Conservation (phyloP, 2,329 filamentous ascomycete species). For the Diaporthe citrichinensis region DNA sequence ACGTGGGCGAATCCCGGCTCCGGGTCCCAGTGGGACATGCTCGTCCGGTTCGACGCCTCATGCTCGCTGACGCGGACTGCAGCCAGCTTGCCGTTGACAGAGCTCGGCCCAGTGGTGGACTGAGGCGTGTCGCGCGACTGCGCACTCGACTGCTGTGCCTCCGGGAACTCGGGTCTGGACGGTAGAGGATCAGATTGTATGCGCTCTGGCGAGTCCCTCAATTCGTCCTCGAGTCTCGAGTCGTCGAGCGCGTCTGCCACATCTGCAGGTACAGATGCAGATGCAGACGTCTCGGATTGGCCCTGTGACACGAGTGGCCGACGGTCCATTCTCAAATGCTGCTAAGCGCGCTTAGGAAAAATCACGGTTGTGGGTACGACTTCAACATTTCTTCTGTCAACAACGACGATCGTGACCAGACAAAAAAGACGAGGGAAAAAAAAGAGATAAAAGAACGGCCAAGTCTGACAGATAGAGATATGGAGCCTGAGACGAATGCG, state of each 20-base stretch:
- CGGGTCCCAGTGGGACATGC: conserved; percentile 50
- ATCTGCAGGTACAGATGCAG: conserved; percentile 26
- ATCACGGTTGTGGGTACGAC: not conserved
- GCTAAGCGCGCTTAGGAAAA: conserved; percentile 15
- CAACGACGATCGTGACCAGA: not conserved
- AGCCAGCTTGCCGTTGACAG: conserved; percentile 25
- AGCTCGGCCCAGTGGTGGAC: conserved; percentile 14
- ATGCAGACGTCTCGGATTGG: conserved; percentile 23
- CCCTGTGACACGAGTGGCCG: conserved; percentile 14
- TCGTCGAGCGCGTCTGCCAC: conserved; percentile 33
- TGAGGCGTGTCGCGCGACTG: conserved; percentile 11
- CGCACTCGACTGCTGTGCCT: not conserved
- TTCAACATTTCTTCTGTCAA: conserved; percentile 21
- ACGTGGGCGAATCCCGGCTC: conserved; percentile 58
- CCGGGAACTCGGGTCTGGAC: conserved; percentile 12
- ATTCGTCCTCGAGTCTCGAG: conserved; percentile 30
- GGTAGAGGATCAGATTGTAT: conserved; percentile 35
- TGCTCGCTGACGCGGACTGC: conserved; percentile 41
- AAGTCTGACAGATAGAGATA: not conserved
- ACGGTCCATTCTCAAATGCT: conserved; percentile 34
- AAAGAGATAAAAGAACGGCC: not conserved
- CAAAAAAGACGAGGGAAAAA: not conserved
- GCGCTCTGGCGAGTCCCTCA: conserved; percentile 34
- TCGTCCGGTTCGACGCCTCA: conserved; percentile 44
- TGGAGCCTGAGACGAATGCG: not conserved